phyloP scores from a whole-genome alignment of 2,329 filamentous ascomycete genomes.

The Sclerotinia glacialis region DNA sequence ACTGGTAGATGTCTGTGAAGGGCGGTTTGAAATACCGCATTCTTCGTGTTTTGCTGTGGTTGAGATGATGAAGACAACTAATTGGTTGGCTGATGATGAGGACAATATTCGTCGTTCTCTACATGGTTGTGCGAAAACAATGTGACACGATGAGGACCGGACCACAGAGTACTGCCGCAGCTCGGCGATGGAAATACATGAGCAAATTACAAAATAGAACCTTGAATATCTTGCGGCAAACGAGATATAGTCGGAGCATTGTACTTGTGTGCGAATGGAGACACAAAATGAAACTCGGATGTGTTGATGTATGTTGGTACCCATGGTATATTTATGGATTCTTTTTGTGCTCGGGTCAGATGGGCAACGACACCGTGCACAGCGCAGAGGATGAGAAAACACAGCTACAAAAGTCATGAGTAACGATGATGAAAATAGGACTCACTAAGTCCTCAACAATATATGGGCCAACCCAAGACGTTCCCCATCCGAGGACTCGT shows the following conservation, averaged over 20 bases:
- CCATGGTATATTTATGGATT: not conserved
- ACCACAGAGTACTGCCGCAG: not conserved
- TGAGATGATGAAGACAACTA: no score
- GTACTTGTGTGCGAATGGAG: not conserved
- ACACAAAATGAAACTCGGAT: not conserved
- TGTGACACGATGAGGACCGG: not conserved
- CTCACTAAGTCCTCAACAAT: not conserved
- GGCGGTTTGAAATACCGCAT: not conserved
- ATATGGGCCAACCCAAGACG: no score
- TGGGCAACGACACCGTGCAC: not conserved
- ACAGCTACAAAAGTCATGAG: no score
- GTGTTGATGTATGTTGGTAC: not conserved
- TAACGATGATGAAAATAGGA: not conserved
- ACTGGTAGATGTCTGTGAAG: not conserved
- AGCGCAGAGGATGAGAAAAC: not conserved
- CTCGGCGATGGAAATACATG: not conserved
- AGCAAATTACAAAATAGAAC: not conserved
- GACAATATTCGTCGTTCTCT: not conserved
- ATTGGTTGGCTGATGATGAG: not conserved
- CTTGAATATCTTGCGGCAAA: not conserved
- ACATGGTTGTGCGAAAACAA: not conserved
- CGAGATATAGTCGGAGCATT: not conserved
- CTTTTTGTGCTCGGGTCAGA: not conserved
- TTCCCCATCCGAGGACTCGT: not conserved
- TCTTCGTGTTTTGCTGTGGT: no score